These are phyloP conservation scores for Marasmius tenuissimus DNA, from an alignment of 1,284 basidiomycete species.

Conservation along the genomic window DNA sequence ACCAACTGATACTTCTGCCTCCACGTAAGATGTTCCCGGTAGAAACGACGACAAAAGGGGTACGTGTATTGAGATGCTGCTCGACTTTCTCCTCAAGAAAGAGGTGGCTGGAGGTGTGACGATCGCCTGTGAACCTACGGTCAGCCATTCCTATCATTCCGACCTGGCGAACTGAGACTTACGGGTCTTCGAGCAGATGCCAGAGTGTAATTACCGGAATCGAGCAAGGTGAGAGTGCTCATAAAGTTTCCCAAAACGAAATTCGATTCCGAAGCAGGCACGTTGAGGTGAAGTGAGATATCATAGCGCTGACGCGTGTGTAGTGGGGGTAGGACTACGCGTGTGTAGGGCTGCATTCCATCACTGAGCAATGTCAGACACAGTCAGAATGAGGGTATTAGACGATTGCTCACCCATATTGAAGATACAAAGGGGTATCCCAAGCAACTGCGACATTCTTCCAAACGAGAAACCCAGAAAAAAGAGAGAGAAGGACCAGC, in stretches of 20 bases:
- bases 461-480: constrained; percentile 74
- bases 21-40: constrained; percentile 44
- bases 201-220: constrained; percentile 61
- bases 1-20: constrained; percentile 63
- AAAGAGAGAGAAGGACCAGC: constrained; percentile 54
- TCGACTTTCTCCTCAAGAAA: constrained; percentile 39
- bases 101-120: constrained; percentile 44
- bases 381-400: background rate
- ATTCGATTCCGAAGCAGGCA: constrained; percentile 70
- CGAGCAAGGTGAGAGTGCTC: constrained; percentile 58
- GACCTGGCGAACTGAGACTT: constrained; percentile 25
- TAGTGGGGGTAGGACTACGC: constrained; percentile 47
- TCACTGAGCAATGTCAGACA: constrained; percentile 44
- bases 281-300: constrained; percentile 60
- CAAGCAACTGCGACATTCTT: constrained; percentile 64
- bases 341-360: constrained; percentile 59
- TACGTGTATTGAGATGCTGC: constrained; percentile 46
- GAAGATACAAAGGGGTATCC: constrained; percentile 64
- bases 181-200: constrained; percentile 63
- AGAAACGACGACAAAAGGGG: constrained; percentile 54
- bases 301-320: constrained; percentile 67
- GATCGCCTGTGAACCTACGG: constrained; percentile 49
- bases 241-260: constrained; percentile 79
- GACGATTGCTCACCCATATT: constrained; percentile 63
- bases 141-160: background rate